A percentile compares a stretch with the other conserved stretches of the same genome.
phyloP scores from a whole-genome alignment of 805 yeast genomes.

The Pichia deserticola region DNA sequence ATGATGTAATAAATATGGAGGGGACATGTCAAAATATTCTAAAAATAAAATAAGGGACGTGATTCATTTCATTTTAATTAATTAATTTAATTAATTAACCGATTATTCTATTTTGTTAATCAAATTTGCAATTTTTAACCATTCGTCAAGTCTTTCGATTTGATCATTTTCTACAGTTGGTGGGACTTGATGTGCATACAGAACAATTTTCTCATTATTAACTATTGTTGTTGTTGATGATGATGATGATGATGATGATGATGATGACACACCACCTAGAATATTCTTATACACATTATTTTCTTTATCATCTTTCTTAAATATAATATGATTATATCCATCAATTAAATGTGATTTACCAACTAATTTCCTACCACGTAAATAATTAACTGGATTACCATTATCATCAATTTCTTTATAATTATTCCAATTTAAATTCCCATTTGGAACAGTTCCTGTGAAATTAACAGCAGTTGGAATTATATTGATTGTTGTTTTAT shows the following conservation, averaged over 20 bases:
- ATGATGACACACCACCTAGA: too few relatives aligned
- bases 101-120: not conserved
- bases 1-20: too few relatives aligned
- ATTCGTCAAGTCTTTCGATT: constrained; percentile 8
- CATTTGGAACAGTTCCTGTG: constrained; percentile 4
- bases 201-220: constrained; percentile 3
- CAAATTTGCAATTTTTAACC: constrained; percentile 3
- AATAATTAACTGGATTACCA: constrained; percentile 4
- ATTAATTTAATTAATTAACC: too few relatives aligned
- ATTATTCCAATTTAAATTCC: not conserved
- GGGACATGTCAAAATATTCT: too few relatives aligned
- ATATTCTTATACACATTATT: not conserved
- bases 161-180: constrained; percentile 4
- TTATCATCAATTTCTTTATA: not conserved
- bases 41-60: too few relatives aligned
- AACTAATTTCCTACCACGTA: constrained; percentile 12
- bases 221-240: too few relatives aligned
- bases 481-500: not conserved
- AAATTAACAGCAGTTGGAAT: constrained; percentile 2
- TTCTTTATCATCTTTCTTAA: constrained; percentile 1
- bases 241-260: too few relatives aligned
- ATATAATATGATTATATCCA: not conserved
- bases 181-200: constrained; percentile 8
- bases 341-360: constrained; percentile 1
- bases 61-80: too few relatives aligned